Conservation (phyloP, 805 yeast species). For the Kluyveromyces siamensis region DNA sequence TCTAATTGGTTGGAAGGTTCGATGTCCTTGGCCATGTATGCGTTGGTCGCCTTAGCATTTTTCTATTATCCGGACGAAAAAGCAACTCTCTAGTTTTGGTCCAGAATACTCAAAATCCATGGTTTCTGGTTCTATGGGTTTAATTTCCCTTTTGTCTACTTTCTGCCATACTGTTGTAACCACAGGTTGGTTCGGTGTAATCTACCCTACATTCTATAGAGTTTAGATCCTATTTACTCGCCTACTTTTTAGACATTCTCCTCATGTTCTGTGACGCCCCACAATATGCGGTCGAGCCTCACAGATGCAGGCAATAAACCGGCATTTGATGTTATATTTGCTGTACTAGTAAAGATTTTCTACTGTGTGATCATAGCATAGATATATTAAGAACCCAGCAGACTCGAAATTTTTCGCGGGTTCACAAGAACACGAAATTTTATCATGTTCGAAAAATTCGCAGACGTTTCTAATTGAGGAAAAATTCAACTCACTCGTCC, state of each 20-base stretch:
- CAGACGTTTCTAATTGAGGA: background rate
- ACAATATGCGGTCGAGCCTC: background rate
- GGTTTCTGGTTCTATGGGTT: too few species aligned
- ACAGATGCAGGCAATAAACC: background rate
- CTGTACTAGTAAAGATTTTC: background rate
- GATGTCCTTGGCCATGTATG: slow-evolving; percentile 79
- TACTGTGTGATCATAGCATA: background rate
- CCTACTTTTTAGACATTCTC: background rate
- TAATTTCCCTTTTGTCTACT: too few species aligned
- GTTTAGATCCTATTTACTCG: background rate
- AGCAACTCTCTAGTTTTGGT: slow-evolving; percentile 1
- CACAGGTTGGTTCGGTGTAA: too few species aligned
- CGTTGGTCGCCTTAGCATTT: slow-evolving; percentile 83
- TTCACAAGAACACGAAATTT: background rate
- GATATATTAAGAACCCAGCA: background rate
- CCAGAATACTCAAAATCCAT: background rate
- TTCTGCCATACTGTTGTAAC: too few species aligned
- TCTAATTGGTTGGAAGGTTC: slow-evolving; percentile 96
- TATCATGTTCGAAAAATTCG: background rate
- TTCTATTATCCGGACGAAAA: slow-evolving; percentile 67
- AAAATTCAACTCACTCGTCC: background rate
- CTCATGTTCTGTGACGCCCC: background rate
- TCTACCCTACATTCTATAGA: too few species aligned
- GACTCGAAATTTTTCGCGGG: background rate
- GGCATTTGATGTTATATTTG: background rate